phyloP scores from a whole-genome alignment of 1,284 basidiomycete species.

The Erythrobasidium hasegawianum region DNA sequence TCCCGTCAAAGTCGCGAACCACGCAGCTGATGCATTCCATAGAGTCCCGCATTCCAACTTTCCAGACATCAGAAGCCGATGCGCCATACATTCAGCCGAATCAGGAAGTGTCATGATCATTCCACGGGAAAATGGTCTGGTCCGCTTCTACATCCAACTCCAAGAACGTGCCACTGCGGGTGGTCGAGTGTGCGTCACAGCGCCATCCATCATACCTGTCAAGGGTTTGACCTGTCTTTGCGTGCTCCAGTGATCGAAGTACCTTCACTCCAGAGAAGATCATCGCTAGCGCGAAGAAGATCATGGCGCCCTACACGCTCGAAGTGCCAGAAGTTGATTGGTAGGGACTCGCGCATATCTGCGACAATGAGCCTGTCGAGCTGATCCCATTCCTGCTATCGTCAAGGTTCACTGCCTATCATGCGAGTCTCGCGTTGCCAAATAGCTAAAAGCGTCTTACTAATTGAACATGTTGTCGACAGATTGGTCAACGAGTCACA shows the following conservation, averaged over 20 bases:
- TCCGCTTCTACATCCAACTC: conserved; percentile 72
- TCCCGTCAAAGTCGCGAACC: too few relatives aligned
- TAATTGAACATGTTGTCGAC: neutral
- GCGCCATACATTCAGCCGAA: conserved; percentile 61
- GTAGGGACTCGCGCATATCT: conserved; percentile 56
- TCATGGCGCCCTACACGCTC: conserved; percentile 65
- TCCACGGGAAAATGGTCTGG: conserved; percentile 61
- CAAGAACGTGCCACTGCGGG: conserved; percentile 49
- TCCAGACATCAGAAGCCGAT: conserved; percentile 70
- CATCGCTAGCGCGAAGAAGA: conserved; percentile 61
- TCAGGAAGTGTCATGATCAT: conserved; percentile 62
- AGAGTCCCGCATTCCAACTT: conserved; percentile 67
- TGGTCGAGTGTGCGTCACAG: conserved; percentile 34
- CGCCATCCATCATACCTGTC: conserved; percentile 45
- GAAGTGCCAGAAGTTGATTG: conserved; percentile 63
- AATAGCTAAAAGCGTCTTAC: neutral
- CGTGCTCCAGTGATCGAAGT: conserved; percentile 61
- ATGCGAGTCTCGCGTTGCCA: neutral
- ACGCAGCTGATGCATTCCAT: conserved; percentile 54
- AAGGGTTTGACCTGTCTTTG: conserved; percentile 50
- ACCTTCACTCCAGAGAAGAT: conserved; percentile 61
- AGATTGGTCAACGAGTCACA: conserved; percentile 67
- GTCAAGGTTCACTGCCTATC: conserved; percentile 26
- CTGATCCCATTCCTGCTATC: neutral
- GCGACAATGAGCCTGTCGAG: neutral